Base-by-base conservation (phyloP, 2,329 filamentous ascomycete species). In the Aspergillus novofumigatus region DNA sequence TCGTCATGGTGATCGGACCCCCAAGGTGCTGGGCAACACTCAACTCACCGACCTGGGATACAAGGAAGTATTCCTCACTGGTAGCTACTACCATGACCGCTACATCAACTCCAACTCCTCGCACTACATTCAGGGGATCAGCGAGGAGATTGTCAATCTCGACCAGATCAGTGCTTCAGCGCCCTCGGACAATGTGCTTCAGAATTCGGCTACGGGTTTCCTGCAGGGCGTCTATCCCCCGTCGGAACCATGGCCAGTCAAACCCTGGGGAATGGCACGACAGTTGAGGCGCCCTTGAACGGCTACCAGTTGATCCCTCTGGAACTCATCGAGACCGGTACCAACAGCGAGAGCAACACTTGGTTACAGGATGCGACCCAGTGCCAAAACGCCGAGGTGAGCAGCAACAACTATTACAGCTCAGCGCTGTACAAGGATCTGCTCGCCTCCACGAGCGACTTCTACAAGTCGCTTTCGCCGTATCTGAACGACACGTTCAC, bases 221-320 rank as follows among this genome's bases (percentile, higher is more conserved):
- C 77, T 93, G 29, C 92, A 96, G 76, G 91, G 86, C 29, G 80
- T 97, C 21, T 97, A 96, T 71, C 92, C 92, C 91, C 92, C 1
- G 84, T 87, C 1, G 85, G 85, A 2, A 69, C 74, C 5, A 69
- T 77, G 1, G 79, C 81, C 9, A 75, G 80, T 38, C 81, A 90
- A 74, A 85, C 78, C 2, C 82, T 96, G 44, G 84, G 84, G 65
- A 92, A 96, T 72, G 88, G 88, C 51, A 83, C 83, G 23, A 78
- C 75, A 3, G 78, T 92, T 11, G 77, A 85, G 56, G 78, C 86
- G 1, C 91, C 92, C 0, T 76, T 96, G 68, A 80, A 84, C 59
- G 92, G 92, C 26, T 96, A 92, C 71, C 92, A 97, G 75, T 84
- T 94, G 59, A 88, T 96, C 63, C 89, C 90, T 20, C 79, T 97